Evolutionary conservation across 176 grass and related monocot species (phyloP).

Genomic region (Cenchrus americanus): DNA sequence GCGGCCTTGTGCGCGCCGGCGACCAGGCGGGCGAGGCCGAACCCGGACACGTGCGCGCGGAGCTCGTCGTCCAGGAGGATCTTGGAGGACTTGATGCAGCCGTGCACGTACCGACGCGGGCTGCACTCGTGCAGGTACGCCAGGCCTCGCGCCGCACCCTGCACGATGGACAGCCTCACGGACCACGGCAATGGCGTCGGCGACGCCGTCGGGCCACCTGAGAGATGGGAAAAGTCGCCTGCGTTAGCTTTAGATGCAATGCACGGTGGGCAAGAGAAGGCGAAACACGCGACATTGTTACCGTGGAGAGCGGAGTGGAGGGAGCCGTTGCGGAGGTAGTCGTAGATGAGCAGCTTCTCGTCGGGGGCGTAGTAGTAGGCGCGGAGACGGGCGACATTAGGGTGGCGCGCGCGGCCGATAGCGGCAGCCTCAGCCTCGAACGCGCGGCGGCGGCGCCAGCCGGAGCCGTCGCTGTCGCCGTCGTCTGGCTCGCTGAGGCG

Average conservation of each 20-base stretch:
- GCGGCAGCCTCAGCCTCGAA: conserved; percentile 81
- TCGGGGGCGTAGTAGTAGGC: conserved; percentile 98
- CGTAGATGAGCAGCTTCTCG: conserved; percentile 98
- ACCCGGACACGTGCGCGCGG: conserved; percentile 76
- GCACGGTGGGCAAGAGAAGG: too few relatives aligned
- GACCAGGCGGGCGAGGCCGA: conserved; percentile 83
- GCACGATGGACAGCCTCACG: conserved; percentile 71
- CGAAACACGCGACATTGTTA: conserved; percentile 2
- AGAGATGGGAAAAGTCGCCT: neutral
- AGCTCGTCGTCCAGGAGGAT: conserved; percentile 94
- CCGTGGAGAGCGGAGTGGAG: conserved; percentile 93
- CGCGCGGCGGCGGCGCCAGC: conserved; percentile 74
- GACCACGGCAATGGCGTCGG: conserved; percentile 74
- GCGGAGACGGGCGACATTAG: conserved; percentile 82
- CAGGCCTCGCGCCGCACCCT: conserved; percentile 72
- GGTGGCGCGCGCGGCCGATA: conserved; percentile 76
- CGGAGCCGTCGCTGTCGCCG: conserved; percentile 33
- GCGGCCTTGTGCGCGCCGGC: conserved; percentile 64
- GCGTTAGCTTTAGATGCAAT: neutral
- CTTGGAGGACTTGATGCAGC: conserved; percentile 85
- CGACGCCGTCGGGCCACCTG: conserved; percentile 72
- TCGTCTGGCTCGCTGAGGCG: conserved; percentile 91
- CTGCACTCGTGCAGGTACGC: conserved; percentile 90
- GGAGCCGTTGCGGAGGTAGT: conserved; percentile 86
- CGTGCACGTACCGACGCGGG: conserved; percentile 88